Evolutionary conservation across 495 filamentous ascomycete genomes (phyloP).

Genomic region (Penicillium paxilli): DNA sequence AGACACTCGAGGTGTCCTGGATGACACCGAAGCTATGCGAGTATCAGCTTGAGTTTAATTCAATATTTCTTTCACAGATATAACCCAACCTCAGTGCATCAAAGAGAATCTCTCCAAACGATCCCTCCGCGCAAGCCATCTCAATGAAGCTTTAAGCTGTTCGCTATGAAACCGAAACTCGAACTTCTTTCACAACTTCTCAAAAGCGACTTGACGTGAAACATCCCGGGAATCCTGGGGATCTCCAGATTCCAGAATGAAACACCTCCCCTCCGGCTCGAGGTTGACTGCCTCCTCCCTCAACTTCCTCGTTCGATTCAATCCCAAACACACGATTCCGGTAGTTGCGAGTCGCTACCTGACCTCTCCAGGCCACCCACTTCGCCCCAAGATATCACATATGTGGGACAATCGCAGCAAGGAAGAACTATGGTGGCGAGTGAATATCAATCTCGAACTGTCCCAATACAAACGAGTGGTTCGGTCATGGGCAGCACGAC

Average conservation of each 20-base stretch:
- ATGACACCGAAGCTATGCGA: slow-evolving; percentile 19
- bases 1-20: too few species aligned
- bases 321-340: slow-evolving; percentile 17
- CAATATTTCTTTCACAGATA: too few species aligned
- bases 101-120: too few species aligned
- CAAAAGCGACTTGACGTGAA: not conserved
- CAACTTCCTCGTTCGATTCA: slow-evolving; percentile 26
- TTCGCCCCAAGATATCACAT: slow-evolving; percentile 40
- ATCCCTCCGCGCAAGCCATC: too few species aligned
- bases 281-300: slow-evolving; percentile 16
- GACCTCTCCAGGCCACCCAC: slow-evolving; percentile 19
- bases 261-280: slow-evolving; percentile 5
- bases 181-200: not conserved
- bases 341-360: slow-evolving; percentile 37
- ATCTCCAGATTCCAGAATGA: not conserved
- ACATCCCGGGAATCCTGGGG: not conserved
- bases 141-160: too few species aligned
- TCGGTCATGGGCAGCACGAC: slow-evolving; percentile 49
- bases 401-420: slow-evolving; percentile 32
- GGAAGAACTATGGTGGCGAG: slow-evolving; percentile 52
- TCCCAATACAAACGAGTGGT: slow-evolving; percentile 46
- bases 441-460: slow-evolving; percentile 23
- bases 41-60: too few species aligned
- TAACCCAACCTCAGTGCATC: too few species aligned
- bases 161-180: too few species aligned